Evolutionary conservation across 23 red algal genomes (phyloP).

Genomic region (Cyanidium caldarium): DNA sequence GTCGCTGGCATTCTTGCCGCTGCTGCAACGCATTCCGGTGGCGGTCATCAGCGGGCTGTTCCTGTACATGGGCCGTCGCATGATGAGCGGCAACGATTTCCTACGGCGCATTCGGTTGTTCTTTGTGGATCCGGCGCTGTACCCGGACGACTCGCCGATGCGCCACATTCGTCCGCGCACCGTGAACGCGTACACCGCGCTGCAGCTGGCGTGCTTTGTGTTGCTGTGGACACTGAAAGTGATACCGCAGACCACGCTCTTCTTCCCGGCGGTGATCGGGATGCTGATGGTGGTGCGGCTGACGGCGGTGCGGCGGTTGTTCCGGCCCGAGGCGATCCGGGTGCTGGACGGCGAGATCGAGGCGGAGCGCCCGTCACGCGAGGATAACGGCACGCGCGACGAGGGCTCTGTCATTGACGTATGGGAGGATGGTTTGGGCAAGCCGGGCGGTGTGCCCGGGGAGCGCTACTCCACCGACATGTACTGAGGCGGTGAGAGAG

Average conservation of each 20-base stretch:
- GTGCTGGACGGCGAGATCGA: constrained; percentile 63
- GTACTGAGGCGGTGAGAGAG: neutral
- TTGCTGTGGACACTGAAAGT: constrained; percentile 59
- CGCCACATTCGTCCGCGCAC: constrained; percentile 11
- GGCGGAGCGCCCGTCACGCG: neutral
- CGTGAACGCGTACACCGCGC: constrained; percentile 39
- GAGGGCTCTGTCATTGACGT: neutral
- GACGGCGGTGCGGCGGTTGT: constrained; percentile 16
- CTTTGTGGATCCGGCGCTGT: constrained; percentile 51
- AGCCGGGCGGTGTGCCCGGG: neutral
- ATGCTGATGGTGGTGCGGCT: constrained; percentile 52
- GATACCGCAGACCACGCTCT: constrained; percentile 75
- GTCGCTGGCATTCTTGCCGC: constrained; percentile 50
- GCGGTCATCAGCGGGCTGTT: constrained; percentile 77
- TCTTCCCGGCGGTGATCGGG: constrained; percentile 81
- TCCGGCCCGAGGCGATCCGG: constrained; percentile 17
- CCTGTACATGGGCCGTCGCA: constrained; percentile 61
- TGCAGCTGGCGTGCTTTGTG: constrained; percentile 49
- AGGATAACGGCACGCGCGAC: neutral
- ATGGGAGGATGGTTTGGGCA: neutral
- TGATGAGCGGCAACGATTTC: constrained; percentile 90
- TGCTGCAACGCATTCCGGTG: constrained; percentile 63
- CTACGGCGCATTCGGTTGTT: constrained; percentile 43
- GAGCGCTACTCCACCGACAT: neutral
- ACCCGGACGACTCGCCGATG: constrained; percentile 50